phyloP scores from a whole-genome alignment of 2,329 filamentous ascomycete species.

The Colletotrichum camelliae region DNA sequence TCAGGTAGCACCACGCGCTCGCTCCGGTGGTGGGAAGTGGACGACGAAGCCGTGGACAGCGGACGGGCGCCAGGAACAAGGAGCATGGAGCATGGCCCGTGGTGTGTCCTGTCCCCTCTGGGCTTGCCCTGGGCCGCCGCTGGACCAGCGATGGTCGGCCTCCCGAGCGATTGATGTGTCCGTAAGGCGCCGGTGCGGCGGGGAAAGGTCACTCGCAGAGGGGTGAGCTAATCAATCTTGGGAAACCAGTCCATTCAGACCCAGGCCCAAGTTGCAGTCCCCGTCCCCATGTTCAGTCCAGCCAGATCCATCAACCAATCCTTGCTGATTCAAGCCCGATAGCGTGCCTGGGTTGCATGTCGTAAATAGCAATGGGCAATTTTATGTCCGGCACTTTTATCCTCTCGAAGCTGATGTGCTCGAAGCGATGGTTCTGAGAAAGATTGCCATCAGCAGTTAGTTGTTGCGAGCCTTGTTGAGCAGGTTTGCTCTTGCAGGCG shows the following conservation, averaged over 20 bases:
- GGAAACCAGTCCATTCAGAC: neutral
- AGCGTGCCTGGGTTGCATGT: constrained; percentile 12
- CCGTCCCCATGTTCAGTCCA: constrained; percentile 1
- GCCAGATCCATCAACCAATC: constrained; percentile 4
- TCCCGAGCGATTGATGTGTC: constrained; percentile 18
- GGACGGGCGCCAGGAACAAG: constrained; percentile 19
- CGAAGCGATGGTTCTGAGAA: neutral
- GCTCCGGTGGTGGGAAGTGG: constrained; percentile 1
- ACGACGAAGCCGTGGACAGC: neutral
- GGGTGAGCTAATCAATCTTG: constrained; percentile 3
- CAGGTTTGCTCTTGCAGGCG: neutral
- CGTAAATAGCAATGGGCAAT: constrained; percentile 18
- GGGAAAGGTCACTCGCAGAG: constrained; percentile 20
- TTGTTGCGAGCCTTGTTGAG: neutral
- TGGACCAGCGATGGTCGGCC: constrained; percentile 17
- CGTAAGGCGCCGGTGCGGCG: constrained; percentile 16
- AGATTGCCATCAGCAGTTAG: neutral
- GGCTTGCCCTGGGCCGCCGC: neutral
- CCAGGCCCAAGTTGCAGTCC: neutral
- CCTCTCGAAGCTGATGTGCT: neutral
- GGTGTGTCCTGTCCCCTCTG: constrained; percentile 1
- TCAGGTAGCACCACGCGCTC: neutral
- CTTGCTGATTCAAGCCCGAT: neutral
- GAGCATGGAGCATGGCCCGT: constrained; percentile 20
- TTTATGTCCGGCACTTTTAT: constrained; percentile 6